Evolutionary conservation across 495 filamentous ascomycete species (phyloP).

Genomic region (Letharia columbiana): DNA sequence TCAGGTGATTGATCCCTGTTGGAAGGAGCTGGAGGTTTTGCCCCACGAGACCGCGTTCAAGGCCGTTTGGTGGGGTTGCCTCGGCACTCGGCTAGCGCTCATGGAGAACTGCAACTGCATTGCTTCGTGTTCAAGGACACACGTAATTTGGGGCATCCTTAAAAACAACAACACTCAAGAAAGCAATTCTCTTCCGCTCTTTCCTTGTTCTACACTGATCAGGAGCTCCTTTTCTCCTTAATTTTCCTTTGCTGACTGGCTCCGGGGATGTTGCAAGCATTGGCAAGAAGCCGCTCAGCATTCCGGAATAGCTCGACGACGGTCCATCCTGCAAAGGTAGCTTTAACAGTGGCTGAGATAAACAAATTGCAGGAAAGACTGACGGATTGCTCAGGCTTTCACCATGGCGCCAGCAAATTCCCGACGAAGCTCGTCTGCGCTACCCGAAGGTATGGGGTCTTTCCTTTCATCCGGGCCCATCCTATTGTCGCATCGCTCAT

Average conservation of each 20-base stretch:
- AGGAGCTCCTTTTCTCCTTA: not conserved
- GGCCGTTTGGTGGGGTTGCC: not conserved
- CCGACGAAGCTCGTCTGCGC: conserved; percentile 49
- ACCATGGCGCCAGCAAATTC: conserved; percentile 44
- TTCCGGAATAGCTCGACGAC: conserved; percentile 32
- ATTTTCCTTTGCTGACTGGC: not conserved
- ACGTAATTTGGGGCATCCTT: not conserved
- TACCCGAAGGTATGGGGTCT: conserved; percentile 43
- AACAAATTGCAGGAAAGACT: conserved; percentile 5
- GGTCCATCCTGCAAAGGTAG: conserved; percentile 29
- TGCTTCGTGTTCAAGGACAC: not conserved
- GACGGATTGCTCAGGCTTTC: conserved; percentile 18
- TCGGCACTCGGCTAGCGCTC: not conserved
- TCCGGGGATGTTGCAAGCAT: conserved; percentile 37
- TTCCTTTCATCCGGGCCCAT: conserved; percentile 22
- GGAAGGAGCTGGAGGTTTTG: too few relatives aligned
- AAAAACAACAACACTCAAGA: not conserved
- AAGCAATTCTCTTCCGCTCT: not conserved
- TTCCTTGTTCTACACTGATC: not conserved
- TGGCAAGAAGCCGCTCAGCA: conserved; percentile 37
- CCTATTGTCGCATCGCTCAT: not conserved
- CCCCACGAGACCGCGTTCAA: not conserved
- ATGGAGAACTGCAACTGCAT: not conserved
- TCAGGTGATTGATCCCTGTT: not conserved
- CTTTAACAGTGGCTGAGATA: conserved; percentile 1